phyloP scores from a whole-genome alignment of 495 filamentous ascomycete genomes.

The Pyronema omphalodes region DNA sequence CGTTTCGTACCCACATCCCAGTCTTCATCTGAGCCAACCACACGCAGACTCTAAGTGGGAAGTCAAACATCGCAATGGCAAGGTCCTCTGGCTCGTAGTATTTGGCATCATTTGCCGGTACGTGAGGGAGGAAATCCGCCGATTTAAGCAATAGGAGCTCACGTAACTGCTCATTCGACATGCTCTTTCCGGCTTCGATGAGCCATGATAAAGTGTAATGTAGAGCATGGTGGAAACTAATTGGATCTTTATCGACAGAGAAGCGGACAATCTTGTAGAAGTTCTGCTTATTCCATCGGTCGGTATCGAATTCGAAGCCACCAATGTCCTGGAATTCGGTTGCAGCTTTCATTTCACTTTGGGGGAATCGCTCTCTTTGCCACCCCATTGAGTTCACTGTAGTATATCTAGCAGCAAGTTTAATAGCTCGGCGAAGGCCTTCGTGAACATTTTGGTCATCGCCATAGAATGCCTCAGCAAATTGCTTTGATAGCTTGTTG shows the following conservation, averaged over 20 bases:
- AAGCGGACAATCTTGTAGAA: constrained; percentile 63
- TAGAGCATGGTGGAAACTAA: constrained; percentile 94
- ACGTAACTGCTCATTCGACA: constrained; percentile 45
- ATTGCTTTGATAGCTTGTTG: constrained; percentile 73
- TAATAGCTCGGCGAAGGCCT: constrained; percentile 53
- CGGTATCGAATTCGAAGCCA: constrained; percentile 61
- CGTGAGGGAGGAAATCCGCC: constrained; percentile 12
- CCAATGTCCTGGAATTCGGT: constrained; percentile 57
- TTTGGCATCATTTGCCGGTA: constrained; percentile 3
- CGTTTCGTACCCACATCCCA: constrained; percentile 96
- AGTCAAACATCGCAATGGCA: constrained; percentile 77
- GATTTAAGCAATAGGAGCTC: constrained; percentile 33
- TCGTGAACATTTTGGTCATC: constrained; percentile 38
- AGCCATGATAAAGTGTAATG: constrained; percentile 98
- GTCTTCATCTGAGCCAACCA: constrained; percentile 98
- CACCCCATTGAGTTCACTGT: constrained; percentile 72
- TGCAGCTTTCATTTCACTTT: constrained; percentile 75
- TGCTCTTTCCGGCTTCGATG: constrained; percentile 67
- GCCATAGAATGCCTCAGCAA: constrained; percentile 67
- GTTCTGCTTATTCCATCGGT: constrained; percentile 25
- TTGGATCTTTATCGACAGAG: constrained; percentile 66
- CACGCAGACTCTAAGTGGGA: constrained; percentile 75
- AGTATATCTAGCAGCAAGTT: constrained; percentile 52
- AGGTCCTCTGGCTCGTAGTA: constrained; percentile 51
- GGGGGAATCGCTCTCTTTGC: constrained; percentile 71